phyloP scores from a whole-genome alignment of 805 yeast species.

The Candida maris region DNA sequence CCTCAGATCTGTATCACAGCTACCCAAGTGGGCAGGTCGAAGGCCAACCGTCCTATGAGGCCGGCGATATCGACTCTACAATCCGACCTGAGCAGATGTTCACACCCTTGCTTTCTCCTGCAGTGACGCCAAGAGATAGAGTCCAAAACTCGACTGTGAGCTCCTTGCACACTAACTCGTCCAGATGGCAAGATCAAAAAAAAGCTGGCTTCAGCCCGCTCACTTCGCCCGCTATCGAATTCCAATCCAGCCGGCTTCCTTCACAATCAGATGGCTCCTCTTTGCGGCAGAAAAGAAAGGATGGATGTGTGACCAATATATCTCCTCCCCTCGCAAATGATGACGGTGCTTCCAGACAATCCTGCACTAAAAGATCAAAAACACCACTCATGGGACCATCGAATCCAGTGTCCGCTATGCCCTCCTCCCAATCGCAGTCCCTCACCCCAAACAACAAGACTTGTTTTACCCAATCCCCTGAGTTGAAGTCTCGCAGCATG shows the following conservation, averaged over 20 bases:
- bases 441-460: conserved; percentile 2
- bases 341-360: conserved; percentile 13
- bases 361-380: conserved; percentile 32
- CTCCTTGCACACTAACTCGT: no score
- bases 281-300: conserved; percentile 29
- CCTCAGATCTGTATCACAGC: conserved; percentile 12
- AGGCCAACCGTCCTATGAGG: conserved; percentile 4
- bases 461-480: conserved; percentile 35
- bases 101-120: conserved; percentile 77
- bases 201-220: conserved; percentile 42
- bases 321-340: conserved; percentile 24
- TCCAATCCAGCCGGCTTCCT: conserved; percentile 30
- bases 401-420: conserved; percentile 17
- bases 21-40: conserved; percentile 16
- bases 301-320: conserved; percentile 18
- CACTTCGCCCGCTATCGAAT: conserved; percentile 67
- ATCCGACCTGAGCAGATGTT: conserved; percentile 59
- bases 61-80: conserved; percentile 3
- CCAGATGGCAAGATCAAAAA: conserved; percentile 1
- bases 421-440: conserved; percentile 4
- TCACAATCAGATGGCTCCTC: conserved; percentile 9
- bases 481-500: conserved; percentile 24
- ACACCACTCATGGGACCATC: conserved; percentile 38
- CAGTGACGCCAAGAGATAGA: conserved; percentile 59
- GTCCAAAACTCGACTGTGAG: conserved; percentile 11